Percentiles rank a stretch among this genome's conserved stretches.
phyloP scores from a whole-genome alignment of 2,329 filamentous ascomycete species.

The Botrytis aclada region DNA sequence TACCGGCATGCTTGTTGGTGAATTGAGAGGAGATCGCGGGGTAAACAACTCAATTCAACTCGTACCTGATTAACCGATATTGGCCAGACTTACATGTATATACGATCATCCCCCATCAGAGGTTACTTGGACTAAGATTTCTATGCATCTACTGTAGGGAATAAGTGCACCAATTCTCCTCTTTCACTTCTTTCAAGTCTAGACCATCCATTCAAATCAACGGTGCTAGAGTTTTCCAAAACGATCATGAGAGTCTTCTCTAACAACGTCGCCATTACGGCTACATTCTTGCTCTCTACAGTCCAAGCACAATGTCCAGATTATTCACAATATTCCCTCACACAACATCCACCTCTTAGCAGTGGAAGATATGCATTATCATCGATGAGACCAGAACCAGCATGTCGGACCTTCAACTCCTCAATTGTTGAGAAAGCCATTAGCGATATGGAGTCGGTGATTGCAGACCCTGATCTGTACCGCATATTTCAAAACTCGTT shows the following conservation, averaged over 20 bases:
- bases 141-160: background rate
- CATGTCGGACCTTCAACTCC: constrained; percentile 80
- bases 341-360: constrained; percentile 68
- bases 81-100: constrained; percentile 11
- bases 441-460: constrained; percentile 60
- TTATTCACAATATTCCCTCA: constrained; percentile 58
- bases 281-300: background rate
- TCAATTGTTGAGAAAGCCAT: constrained; percentile 75
- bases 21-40: constrained; percentile 11
- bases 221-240: background rate
- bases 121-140: background rate
- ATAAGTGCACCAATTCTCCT: background rate
- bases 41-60: background rate
- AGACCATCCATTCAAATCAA: background rate
- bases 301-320: constrained; percentile 53
- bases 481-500: constrained; percentile 70
- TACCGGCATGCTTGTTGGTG: background rate
- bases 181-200: background rate
- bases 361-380: constrained; percentile 73
- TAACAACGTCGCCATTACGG: background rate
- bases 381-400: constrained; percentile 71
- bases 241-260: constrained; percentile 3
- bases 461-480: constrained; percentile 74
- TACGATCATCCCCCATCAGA: background rate
- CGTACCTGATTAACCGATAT: constrained; percentile 3